Conservation (phyloP, 2,329 filamentous ascomycete genomes). For the Fusarium abutilonis region DNA sequence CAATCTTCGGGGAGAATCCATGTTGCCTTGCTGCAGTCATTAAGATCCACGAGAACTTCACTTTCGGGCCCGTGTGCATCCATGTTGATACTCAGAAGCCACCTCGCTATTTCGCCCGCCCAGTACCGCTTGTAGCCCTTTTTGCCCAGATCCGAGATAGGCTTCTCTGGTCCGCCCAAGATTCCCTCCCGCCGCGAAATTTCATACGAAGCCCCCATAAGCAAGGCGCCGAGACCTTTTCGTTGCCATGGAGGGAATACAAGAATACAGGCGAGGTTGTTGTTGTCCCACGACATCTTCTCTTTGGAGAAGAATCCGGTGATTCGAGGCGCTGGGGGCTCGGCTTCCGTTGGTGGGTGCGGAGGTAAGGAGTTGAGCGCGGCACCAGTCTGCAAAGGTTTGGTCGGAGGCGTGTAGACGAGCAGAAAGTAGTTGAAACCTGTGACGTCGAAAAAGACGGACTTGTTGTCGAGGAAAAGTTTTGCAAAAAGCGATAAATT, state of each 20-base stretch:
- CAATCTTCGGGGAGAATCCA: constrained; percentile 90
- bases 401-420: constrained; percentile 69
- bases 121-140: constrained; percentile 88
- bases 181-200: constrained; percentile 84
- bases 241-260: constrained; percentile 96
- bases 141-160: constrained; percentile 84
- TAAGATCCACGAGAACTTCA: constrained; percentile 69
- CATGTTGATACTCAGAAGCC: constrained; percentile 61
- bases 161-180: constrained; percentile 92
- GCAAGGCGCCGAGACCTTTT: constrained; percentile 83
- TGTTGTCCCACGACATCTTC: constrained; percentile 98
- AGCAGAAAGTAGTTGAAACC: constrained; percentile 96
- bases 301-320: constrained; percentile 99
- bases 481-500: constrained; percentile 97
- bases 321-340: constrained; percentile 61
- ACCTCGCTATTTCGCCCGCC: constrained; percentile 84
- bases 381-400: constrained; percentile 25
- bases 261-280: constrained; percentile 95
- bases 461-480: constrained; percentile 97
- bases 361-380: not conserved
- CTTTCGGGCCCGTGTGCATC: constrained; percentile 39
- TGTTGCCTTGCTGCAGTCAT: constrained; percentile 77
- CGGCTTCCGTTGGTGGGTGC: constrained; percentile 6
- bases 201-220: constrained; percentile 95
- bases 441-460: constrained; percentile 95